Percentiles rank a stretch among this genome's conserved stretches.
Conservation (phyloP, 352 stramenopile genomes). For the Phytophthora quininea region DNA sequence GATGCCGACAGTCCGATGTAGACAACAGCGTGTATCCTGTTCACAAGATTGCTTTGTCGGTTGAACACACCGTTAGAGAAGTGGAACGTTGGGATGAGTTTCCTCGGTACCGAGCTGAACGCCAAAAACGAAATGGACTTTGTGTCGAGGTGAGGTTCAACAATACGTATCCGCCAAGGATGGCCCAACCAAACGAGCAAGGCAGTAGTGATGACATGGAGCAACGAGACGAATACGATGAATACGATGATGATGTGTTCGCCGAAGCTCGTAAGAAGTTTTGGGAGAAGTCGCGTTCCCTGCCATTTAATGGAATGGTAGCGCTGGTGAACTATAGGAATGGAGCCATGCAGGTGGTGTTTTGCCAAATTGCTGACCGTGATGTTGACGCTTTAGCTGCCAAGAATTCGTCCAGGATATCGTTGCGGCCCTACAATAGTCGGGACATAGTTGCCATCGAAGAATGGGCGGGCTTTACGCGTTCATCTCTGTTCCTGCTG, state of each 20-base stretch:
- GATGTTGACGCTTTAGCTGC: too few relatives aligned
- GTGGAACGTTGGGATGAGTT: conserved; percentile 19
- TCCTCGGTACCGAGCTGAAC: conserved; percentile 13
- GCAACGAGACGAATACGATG: too few relatives aligned
- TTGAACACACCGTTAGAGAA: conserved; percentile 32
- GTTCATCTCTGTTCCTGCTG: too few relatives aligned
- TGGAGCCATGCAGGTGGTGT: too few relatives aligned
- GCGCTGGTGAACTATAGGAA: conserved; percentile 21
- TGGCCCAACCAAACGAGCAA: background rate
- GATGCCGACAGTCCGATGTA: conserved; percentile 29
- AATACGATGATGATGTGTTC: too few relatives aligned
- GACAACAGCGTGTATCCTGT: conserved; percentile 40
- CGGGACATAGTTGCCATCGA: too few relatives aligned
- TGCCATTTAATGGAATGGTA: conserved; percentile 44
- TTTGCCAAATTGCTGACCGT: too few relatives aligned
- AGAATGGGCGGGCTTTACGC: too few relatives aligned
- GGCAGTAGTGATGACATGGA: too few relatives aligned
- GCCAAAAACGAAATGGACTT: conserved; percentile 22
- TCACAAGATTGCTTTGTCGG: conserved; percentile 11
- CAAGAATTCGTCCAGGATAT: too few relatives aligned
- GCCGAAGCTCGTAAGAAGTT: conserved; percentile 4
- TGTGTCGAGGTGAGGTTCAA: conserved; percentile 36
- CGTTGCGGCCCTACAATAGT: too few relatives aligned
- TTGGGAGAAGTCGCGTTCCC: conserved; percentile 38
- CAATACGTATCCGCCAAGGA: conserved; percentile 10